Conservation (phyloP, 352 stramenopile genomes). For the Plasmopara viticola region DNA sequence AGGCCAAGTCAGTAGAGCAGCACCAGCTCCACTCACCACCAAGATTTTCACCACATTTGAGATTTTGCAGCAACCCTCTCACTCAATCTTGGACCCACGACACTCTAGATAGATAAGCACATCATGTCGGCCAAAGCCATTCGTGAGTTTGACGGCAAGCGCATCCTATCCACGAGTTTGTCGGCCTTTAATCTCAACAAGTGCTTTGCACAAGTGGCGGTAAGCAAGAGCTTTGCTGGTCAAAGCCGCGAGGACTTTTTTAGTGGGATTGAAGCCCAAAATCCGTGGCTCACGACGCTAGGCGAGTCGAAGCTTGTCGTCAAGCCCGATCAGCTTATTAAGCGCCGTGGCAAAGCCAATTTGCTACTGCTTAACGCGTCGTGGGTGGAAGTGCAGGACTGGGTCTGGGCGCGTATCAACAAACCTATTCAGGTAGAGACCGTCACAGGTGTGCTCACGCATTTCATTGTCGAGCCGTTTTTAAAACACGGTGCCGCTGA, state of each 20-base stretch:
- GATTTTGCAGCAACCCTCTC: slow-evolving; percentile 31
- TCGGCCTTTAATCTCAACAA: slow-evolving; percentile 67
- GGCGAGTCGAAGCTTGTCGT: slow-evolving; percentile 88
- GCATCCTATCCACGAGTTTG: slow-evolving; percentile 84
- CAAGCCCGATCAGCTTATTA: slow-evolving; percentile 98
- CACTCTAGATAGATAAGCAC: slow-evolving; percentile 3
- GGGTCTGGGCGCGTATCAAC: slow-evolving; percentile 92
- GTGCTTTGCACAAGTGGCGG: slow-evolving; percentile 66
- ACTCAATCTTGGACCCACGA: slow-evolving; percentile 1
- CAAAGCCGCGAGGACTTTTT: slow-evolving; percentile 60
- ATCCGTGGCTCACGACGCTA: slow-evolving; percentile 79
- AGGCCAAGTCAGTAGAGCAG: slow-evolving; percentile 11
- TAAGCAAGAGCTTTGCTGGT: slow-evolving; percentile 29
- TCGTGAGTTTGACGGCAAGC: slow-evolving; percentile 95
- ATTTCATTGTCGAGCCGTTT: slow-evolving; percentile 98
- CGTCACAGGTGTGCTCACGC: slow-evolving; percentile 89
- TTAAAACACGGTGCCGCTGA: slow-evolving; percentile 88
- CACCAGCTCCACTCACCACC: background rate
- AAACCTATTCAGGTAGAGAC: slow-evolving; percentile 88
- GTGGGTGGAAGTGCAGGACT: slow-evolving; percentile 89
- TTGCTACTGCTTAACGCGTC: slow-evolving; percentile 93
- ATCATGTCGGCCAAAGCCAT: slow-evolving; percentile 94
- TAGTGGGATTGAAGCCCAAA: slow-evolving; percentile 52
- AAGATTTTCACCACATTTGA: slow-evolving; percentile 22
- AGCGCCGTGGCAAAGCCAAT: slow-evolving; percentile 93